Conservation (phyloP, 352 stramenopile genomes). For the Phytophthora cajani region DNA sequence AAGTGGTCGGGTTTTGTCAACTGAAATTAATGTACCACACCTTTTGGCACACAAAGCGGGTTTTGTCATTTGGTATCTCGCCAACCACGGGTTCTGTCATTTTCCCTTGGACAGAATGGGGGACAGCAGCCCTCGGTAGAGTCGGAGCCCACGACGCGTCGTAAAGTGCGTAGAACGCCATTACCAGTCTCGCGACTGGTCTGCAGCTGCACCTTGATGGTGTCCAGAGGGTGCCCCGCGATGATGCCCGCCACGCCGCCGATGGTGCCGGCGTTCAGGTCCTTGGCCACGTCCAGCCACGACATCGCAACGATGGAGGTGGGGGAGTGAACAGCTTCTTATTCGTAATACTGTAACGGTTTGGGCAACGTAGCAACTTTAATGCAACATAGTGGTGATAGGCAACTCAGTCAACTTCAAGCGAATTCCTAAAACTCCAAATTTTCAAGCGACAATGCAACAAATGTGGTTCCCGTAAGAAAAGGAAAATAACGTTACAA, state of each 20-base stretch:
- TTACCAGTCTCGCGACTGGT: constrained; percentile 42
- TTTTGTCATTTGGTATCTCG: too few relatives aligned
- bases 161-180: constrained; percentile 58
- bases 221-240: constrained; percentile 84
- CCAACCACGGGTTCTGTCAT: too few relatives aligned
- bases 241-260: constrained; percentile 81
- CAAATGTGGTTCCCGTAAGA: too few relatives aligned
- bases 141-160: constrained; percentile 55
- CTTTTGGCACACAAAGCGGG: too few relatives aligned
- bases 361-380: neutral
- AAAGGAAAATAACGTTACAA: too few relatives aligned
- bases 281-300: constrained; percentile 84
- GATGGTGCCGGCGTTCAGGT: constrained; percentile 86
- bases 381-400: neutral
- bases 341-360: neutral
- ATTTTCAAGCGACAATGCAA: too few relatives aligned
- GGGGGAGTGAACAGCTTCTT: neutral
- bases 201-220: constrained; percentile 88
- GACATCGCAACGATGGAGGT: constrained; percentile 46
- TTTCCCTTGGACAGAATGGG: too few relatives aligned
- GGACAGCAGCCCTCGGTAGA: constrained; percentile 81
- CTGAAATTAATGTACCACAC: too few relatives aligned
- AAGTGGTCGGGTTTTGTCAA: too few relatives aligned
- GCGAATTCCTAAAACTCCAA: too few relatives aligned
- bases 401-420: neutral